A percentile compares a stretch with the other conserved stretches of the same genome.
phyloP scores from a whole-genome alignment of 208 protist genomes.

The Crithidia bombi region DNA sequence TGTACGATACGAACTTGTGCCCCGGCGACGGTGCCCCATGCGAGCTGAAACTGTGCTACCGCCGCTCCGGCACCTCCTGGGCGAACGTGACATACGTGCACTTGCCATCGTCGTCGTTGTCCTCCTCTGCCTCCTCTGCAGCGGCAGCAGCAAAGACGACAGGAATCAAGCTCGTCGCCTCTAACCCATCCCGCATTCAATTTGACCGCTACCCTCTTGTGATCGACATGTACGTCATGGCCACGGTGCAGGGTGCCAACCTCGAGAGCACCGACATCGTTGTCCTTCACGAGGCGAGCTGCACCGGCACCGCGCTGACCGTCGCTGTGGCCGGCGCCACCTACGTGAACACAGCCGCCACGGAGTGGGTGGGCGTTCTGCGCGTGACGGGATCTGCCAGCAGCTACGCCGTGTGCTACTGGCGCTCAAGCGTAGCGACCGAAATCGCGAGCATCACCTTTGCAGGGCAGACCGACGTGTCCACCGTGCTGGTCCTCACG shows the following conservation, averaged over 20 bases:
- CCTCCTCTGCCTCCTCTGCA: too few relatives aligned
- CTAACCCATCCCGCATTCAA: conserved; percentile 62
- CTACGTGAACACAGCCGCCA: conserved; percentile 36
- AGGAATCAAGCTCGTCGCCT: conserved; percentile 51
- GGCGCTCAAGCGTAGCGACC: conserved; percentile 49
- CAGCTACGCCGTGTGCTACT: conserved; percentile 79
- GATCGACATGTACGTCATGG: conserved; percentile 83
- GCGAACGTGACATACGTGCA: conserved; percentile 57
- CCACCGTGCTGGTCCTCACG: conserved; percentile 49
- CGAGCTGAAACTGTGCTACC: conserved; percentile 86
- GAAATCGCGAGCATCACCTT: conserved; percentile 67
- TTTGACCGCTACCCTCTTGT: conserved; percentile 76
- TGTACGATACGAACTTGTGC: conserved; percentile 64
- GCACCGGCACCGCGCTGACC: conserved; percentile 51
- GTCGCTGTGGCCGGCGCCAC: conserved; percentile 31
- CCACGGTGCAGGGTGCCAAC: conserved; percentile 64
- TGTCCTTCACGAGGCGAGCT: conserved; percentile 43
- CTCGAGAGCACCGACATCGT: conserved; percentile 57
- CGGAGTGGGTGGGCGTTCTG: conserved; percentile 75
- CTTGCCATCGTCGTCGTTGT: conserved; percentile 9
- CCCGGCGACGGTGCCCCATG: conserved; percentile 47
- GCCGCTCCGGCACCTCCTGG: conserved; percentile 71
- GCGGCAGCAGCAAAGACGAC: too few relatives aligned
- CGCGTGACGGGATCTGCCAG: conserved; percentile 45
- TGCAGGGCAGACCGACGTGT: conserved; percentile 25